Evolutionary conservation across 176 grass and related monocot species (phyloP).

Genomic region (Musa itinerans): DNA sequence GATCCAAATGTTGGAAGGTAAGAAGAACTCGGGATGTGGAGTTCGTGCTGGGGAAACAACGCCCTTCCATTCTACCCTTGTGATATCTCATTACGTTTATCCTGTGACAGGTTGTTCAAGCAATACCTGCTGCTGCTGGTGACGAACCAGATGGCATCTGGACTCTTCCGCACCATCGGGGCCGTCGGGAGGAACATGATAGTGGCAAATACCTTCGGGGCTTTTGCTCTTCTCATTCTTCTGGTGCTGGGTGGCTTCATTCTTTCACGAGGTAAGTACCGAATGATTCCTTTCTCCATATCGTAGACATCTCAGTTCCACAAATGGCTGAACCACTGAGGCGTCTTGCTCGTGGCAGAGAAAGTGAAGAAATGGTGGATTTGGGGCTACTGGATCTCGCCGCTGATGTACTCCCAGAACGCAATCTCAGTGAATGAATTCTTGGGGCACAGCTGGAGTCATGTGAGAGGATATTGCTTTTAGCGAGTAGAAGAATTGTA

Average conservation of each 20-base stretch:
- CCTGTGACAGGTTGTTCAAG: conserved; percentile 38
- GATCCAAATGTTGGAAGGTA: conserved; percentile 60
- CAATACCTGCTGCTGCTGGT: conserved; percentile 54
- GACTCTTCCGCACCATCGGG: conserved; percentile 52
- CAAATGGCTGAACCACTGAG: no score
- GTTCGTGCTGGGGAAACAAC: background rate
- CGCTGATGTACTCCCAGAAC: conserved; percentile 66
- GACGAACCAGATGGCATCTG: conserved; percentile 44
- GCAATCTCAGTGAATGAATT: conserved; percentile 77
- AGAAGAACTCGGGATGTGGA: background rate
- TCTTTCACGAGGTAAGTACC: conserved; percentile 45
- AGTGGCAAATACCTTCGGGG: conserved; percentile 55
- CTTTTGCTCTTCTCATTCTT: conserved; percentile 42
- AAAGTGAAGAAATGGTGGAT: conserved; percentile 84
- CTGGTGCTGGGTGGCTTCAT: conserved; percentile 68
- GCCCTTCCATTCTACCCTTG: background rate
- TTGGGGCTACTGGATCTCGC: conserved; percentile 70
- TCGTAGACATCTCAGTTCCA: background rate
- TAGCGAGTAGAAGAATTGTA: background rate
- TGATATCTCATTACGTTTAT: background rate
- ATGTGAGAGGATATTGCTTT: conserved; percentile 26
- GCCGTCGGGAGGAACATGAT: conserved; percentile 55
- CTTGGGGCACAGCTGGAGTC: conserved; percentile 50
- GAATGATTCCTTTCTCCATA: background rate
- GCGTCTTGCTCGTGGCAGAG: conserved; percentile 21